A percentile compares a stretch with the other conserved stretches of the same genome.
Conservation (phyloP, 2,329 filamentous ascomycete species). For the Thermoascus crustaceus region DNA sequence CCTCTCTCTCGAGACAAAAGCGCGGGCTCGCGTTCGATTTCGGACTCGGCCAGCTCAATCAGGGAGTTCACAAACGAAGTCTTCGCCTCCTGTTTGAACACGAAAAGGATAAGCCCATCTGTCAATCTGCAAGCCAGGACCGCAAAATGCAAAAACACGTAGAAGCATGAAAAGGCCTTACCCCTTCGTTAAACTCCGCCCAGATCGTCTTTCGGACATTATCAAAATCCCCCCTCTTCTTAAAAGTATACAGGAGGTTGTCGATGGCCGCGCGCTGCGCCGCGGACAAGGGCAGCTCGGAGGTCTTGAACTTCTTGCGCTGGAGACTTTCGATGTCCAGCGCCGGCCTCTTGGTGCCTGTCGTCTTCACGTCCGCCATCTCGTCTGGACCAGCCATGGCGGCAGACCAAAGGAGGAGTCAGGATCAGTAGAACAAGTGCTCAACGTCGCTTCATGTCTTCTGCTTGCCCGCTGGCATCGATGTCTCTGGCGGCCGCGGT, state of each 20-base stretch:
- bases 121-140: neutral
- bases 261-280: slow-evolving; percentile 53
- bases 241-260: slow-evolving; percentile 53
- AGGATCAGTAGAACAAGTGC: too few species aligned
- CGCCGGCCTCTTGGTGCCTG: slow-evolving; percentile 20
- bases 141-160: neutral
- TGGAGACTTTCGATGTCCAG: slow-evolving; percentile 27
- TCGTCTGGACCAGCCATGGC: slow-evolving; percentile 27
- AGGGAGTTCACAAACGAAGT: slow-evolving; percentile 44
- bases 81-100: slow-evolving; percentile 41
- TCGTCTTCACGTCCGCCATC: slow-evolving; percentile 20
- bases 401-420: slow-evolving; percentile 15
- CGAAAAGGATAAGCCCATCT: neutral
- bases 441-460: too few species aligned
- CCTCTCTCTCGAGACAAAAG: slow-evolving; percentile 54
- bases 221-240: slow-evolving; percentile 61
- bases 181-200: slow-evolving; percentile 49
- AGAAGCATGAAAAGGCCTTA: slow-evolving; percentile 19
- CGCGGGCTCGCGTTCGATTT: slow-evolving; percentile 55
- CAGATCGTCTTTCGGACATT: slow-evolving; percentile 53
- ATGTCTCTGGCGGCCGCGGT: too few species aligned
- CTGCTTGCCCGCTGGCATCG: too few species aligned
- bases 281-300: slow-evolving; percentile 53
- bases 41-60: slow-evolving; percentile 48
- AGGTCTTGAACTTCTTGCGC: slow-evolving; percentile 48